These are phyloP conservation scores for Penicillium sp. DNA, from an alignment of 2,329 filamentous ascomycete species.

Conservation along the genomic window DNA sequence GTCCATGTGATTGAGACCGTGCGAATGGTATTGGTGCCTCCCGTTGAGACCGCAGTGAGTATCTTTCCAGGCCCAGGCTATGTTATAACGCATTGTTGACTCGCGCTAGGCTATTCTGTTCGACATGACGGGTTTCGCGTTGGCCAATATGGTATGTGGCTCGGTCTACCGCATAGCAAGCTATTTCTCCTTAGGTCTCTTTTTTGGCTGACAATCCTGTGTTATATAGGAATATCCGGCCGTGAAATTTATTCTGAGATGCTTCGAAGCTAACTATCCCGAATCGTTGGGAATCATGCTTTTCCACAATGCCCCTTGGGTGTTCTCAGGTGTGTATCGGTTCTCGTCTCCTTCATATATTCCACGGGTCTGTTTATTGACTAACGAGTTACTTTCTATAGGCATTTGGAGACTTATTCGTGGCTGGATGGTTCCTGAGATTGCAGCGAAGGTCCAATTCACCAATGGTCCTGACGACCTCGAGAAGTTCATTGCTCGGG, in stretches of 20 bases:
- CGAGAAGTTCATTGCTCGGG: slow-evolving; percentile 64
- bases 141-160: slow-evolving; percentile 81
- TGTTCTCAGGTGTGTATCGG: slow-evolving; percentile 69
- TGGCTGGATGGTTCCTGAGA: slow-evolving; percentile 93
- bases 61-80: slow-evolving; percentile 31
- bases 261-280: slow-evolving; percentile 95
- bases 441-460: slow-evolving; percentile 89
- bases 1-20: slow-evolving; percentile 91
- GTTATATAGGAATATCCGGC: slow-evolving; percentile 73
- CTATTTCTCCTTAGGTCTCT: too few relatives aligned
- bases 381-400: slow-evolving; percentile 29
- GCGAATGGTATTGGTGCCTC: slow-evolving; percentile 70
- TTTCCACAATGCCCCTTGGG: slow-evolving; percentile 90
- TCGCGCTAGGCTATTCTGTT: slow-evolving; percentile 72
- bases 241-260: slow-evolving; percentile 97
- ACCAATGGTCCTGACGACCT: slow-evolving; percentile 74
- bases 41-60: slow-evolving; percentile 79
- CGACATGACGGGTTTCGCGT: slow-evolving; percentile 87
- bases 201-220: not conserved
- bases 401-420: slow-evolving; percentile 91
- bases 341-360: not conserved
- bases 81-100: not conserved
- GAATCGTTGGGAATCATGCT: slow-evolving; percentile 82
- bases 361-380: not conserved
- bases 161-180: not conserved